Percentiles rank a stretch among this genome's conserved stretches.
Conservation (phyloP, 441 rosid genomes). For the Viola pubescens region DNA sequence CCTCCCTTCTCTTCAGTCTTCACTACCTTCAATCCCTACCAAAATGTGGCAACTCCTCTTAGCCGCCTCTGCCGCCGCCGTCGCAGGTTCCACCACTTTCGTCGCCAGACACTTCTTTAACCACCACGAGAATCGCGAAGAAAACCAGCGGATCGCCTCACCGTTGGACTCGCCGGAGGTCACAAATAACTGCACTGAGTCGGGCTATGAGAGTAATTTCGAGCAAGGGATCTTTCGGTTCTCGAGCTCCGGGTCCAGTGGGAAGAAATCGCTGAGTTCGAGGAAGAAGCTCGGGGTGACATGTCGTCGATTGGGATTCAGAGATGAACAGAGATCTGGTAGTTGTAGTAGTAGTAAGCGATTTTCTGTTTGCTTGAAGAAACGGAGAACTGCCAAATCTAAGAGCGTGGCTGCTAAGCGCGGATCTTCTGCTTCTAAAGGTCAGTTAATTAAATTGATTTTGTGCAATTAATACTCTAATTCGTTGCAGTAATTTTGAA, state of each 20-base stretch:
- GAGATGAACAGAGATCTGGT: slow-evolving; percentile 28
- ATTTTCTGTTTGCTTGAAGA: slow-evolving; percentile 45
- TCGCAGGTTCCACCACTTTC: slow-evolving; percentile 67
- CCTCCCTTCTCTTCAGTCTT: too few relatives aligned
- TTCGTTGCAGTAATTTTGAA: too few relatives aligned
- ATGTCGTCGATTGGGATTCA: slow-evolving; percentile 17
- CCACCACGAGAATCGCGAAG: slow-evolving; percentile 6
- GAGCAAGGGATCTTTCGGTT: slow-evolving; percentile 55
- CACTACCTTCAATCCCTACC: too few relatives aligned
- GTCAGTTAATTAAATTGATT: slow-evolving; percentile 11
- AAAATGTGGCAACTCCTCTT: slow-evolving; percentile 68
- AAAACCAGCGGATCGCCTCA: slow-evolving; percentile 1
- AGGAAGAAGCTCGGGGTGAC: slow-evolving; percentile 28
- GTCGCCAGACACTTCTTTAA: slow-evolving; percentile 47
- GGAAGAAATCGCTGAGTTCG: slow-evolving; percentile 15
- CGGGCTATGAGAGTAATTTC: slow-evolving; percentile 24
- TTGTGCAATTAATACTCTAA: too few relatives aligned
- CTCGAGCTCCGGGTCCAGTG: slow-evolving; percentile 50
- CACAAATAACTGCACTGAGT: slow-evolving; percentile 3
- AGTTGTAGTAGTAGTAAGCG: slow-evolving; percentile 25
- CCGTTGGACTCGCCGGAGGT: slow-evolving; percentile 17
- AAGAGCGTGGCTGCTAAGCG: slow-evolving; percentile 22
- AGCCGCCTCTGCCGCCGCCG: slow-evolving; percentile 78
- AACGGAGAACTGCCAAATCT: slow-evolving; percentile 42
- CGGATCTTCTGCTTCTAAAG: slow-evolving; percentile 33